A percentile compares a stretch with the other conserved stretches of the same genome.
phyloP scores from a whole-genome alignment of 306 rosid genomes.

The Vigna trinervia region DNA sequence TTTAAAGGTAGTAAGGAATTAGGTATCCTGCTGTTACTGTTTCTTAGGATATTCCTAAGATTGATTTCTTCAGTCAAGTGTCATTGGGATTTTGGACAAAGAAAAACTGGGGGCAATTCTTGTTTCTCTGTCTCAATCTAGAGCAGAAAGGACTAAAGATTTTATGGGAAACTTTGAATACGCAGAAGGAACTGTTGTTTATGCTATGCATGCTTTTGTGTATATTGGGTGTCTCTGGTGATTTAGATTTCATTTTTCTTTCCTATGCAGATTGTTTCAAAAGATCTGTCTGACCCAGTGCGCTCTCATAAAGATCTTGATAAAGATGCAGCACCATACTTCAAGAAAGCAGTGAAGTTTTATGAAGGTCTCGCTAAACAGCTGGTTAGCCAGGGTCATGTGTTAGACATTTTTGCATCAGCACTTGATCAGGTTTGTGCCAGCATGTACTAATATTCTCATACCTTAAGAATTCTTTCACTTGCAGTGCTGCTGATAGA shows the following conservation, averaged over 20 bases:
- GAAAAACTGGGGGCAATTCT: conserved; percentile 9
- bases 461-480: conserved; percentile 12
- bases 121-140: conserved; percentile 6
- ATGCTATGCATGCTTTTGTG: conserved; percentile 26
- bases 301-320: conserved; percentile 98
- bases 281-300: conserved; percentile 91
- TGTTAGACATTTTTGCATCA: conserved; percentile 91
- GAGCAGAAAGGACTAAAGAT: conserved; percentile 3
- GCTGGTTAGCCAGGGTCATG: conserved; percentile 96
- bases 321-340: conserved; percentile 95
- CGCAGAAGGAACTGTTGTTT: not conserved
- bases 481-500: conserved; percentile 12
- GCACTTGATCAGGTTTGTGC: conserved; percentile 96
- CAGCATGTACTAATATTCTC: conserved; percentile 40
- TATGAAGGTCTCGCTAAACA: conserved; percentile 86
- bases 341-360: conserved; percentile 89
- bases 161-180: conserved; percentile 14
- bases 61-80: conserved; percentile 5
- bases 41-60: conserved; percentile 9
- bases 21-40: not conserved
- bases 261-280: conserved; percentile 90
- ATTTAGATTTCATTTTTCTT: conserved; percentile 38
- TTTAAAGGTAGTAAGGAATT: conserved; percentile 14
- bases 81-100: conserved; percentile 11
- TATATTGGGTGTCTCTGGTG: conserved; percentile 36